Base-by-base conservation (phyloP, 1,139 yeast genomes). In the Diutina siamensis region DNA sequence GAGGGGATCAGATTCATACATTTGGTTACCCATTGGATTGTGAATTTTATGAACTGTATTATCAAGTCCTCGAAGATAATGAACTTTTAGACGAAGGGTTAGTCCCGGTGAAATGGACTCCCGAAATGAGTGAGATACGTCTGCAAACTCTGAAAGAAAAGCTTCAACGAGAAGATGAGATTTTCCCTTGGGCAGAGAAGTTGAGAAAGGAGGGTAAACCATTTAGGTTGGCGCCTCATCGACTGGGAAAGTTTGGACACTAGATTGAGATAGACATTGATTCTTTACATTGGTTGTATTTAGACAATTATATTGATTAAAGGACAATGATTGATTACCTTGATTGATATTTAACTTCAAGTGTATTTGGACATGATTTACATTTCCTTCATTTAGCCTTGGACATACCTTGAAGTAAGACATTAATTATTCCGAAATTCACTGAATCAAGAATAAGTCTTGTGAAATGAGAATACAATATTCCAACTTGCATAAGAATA, bases 1-100 rank as follows among this genome's bases (percentile, higher is more conserved):
- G 38, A 4, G 63, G 63, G 4, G 56, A 54, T 35, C 38, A 48
- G 1, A 60, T 62, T 47, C 72, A 67, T 49, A 51, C 54, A 17
- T 53, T 65, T 44, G 51, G 54, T 25, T 62, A 54, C 46, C 69
- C 69, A 1, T 47, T 51, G 20, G 71, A 66, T 49, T 58, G 53
- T 7, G 59, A 58, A n/a, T 67, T 65, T 52, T 59, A 57, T 38
- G 52, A 56, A 21, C 48, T 65, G 35, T 57, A 55, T 49, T 45
- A 50, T 15, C 52, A 58, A 51, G 52, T 64, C 9, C 54, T 53
- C 17, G 46, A 40, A 3, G 49, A 53, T 13, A 52, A 52, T 13
- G 46, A 56, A 15, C 4, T 17, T 19, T n/a, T 38, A 12, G 44
- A 48, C 3, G 55, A 47, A 1, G 68, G 68, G 3, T 54, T 63